Conservation (phyloP, 208 protist species). For the Angomonas ambiguus region DNA sequence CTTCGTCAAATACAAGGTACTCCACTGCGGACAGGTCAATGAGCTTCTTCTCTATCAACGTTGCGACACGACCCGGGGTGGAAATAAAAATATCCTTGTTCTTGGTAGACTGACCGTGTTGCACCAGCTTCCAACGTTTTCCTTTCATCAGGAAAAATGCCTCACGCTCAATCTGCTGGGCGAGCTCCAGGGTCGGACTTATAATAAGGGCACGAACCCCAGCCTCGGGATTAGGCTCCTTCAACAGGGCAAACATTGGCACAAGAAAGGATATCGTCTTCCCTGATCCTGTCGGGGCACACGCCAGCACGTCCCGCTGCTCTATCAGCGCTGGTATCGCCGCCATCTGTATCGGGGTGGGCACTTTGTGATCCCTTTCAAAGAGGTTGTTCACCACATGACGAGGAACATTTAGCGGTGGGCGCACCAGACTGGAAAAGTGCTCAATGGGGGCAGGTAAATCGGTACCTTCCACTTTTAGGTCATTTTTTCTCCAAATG, state of each 20-base stretch:
- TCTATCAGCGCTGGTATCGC: constrained; percentile 92
- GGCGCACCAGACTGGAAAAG: constrained; percentile 78
- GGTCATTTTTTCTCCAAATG: constrained; percentile 76
- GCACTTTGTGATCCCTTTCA: constrained; percentile 75
- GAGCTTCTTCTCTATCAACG: constrained; percentile 72
- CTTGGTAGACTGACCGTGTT: constrained; percentile 84
- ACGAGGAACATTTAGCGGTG: constrained; percentile 66
- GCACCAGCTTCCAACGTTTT: constrained; percentile 82
- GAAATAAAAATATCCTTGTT: constrained; percentile 92
- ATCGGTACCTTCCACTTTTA: constrained; percentile 73
- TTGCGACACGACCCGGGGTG: constrained; percentile 83
- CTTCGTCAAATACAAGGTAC: constrained; percentile 97
- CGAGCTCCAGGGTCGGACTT: constrained; percentile 95
- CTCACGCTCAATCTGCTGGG: constrained; percentile 94
- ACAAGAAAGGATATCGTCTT: constrained; percentile 95
- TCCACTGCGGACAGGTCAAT: constrained; percentile 69
- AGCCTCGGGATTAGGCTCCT: constrained; percentile 51
- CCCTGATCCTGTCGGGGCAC: constrained; percentile 90
- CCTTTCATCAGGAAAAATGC: constrained; percentile 86
- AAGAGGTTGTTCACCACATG: constrained; percentile 84
- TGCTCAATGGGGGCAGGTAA: constrained; percentile 78
- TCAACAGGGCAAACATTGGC: constrained; percentile 90
- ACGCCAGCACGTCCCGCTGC: constrained; percentile 84
- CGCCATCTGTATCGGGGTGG: constrained; percentile 97
- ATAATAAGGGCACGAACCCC: constrained; percentile 94